Evolutionary conservation across 805 yeast species (phyloP).

Genomic region (Candida nemodendra): DNA sequence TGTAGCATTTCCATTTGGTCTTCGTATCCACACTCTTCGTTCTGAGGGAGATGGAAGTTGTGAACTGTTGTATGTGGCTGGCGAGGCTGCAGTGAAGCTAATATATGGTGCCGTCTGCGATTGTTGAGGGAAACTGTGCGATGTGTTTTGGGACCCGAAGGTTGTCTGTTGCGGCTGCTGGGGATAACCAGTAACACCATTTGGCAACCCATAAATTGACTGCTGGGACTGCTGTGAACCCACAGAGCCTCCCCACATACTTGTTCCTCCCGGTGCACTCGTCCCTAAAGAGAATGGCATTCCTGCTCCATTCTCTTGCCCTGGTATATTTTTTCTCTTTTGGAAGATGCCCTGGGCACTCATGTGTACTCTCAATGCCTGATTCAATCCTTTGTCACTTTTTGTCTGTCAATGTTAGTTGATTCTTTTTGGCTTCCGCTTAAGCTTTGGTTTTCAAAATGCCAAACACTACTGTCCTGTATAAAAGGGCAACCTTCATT

Average conservation of each 20-base stretch:
- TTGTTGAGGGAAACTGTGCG: conserved; percentile 1
- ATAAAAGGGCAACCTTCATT: too few relatives aligned
- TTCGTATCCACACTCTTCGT: conserved; percentile 56
- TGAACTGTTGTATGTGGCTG: conserved; percentile 11
- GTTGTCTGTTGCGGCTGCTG: conserved; percentile 1
- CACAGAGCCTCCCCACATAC: too few relatives aligned
- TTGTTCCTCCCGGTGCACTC: too few relatives aligned
- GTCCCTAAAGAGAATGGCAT: conserved; percentile 4
- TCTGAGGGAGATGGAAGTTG: conserved; percentile 19
- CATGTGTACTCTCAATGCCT: conserved; percentile 3
- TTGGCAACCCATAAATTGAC: too few relatives aligned
- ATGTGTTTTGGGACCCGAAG: neutral
- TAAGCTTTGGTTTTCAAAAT: too few relatives aligned
- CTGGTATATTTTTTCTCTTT: conserved; percentile 5
- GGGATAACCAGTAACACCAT: too few relatives aligned
- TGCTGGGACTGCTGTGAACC: too few relatives aligned
- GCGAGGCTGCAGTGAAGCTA: conserved; percentile 17
- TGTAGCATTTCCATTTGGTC: conserved; percentile 59
- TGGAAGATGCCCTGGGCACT: conserved; percentile 6
- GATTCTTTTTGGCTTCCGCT: too few relatives aligned
- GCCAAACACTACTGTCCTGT: too few relatives aligned
- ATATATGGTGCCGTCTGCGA: conserved; percentile 12
- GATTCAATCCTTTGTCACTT: too few relatives aligned
- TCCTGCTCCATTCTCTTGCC: conserved; percentile 3
- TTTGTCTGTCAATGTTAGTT: too few relatives aligned